Base-by-base conservation (phyloP, 148 eudicot genomes). In the Drosera capensis region DNA sequence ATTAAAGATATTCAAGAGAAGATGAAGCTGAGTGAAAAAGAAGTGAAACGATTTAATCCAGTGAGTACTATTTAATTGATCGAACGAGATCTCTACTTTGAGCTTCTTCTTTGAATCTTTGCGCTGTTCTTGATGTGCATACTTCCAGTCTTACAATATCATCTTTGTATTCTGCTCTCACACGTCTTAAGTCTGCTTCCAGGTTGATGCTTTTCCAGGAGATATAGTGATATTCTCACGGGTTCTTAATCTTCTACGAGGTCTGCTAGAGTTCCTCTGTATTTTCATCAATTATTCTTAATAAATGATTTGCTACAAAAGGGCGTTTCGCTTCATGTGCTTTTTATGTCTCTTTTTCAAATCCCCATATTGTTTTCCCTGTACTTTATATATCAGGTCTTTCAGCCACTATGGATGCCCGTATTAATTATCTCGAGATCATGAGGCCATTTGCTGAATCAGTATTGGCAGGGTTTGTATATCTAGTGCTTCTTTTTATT, bases 391-490 rank as follows among this genome's bases (percentile, higher is more conserved):
- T 47, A 58, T 57, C 72, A 90, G 99, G 99, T 56, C 93, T 90
- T 55, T 90, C 99, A 49, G 67, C 99, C 43, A 73, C 82, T 44
- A 75, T 90, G 95, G 61, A 81, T 59, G 75, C 69, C 40, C 78
- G 85, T 23, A 65, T 90, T 49, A 64, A 40, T 38, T 90, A 90
- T 72, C 54, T 78, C 39, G 95, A 80, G 59, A 70, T 85, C 60
- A 90, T 90, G 99, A 78, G 93, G 71, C 99, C 99, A 48, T 90
- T 90, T 79, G 99, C 99, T 28, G 99, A 90, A 70, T 85, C 95
- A 71, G 99, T 85, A 66, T 58, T 90, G 51, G 75, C 71, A 43
- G 60, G 82, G 99, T 90, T 62, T 55, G 83, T 64, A 21, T 42
- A 29, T 48, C 35, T 46, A 64, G 23, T 28, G 47, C 20, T 20